Base-by-base conservation (phyloP, 2,329 filamentous ascomycete species). In the Colletotrichum musae region DNA sequence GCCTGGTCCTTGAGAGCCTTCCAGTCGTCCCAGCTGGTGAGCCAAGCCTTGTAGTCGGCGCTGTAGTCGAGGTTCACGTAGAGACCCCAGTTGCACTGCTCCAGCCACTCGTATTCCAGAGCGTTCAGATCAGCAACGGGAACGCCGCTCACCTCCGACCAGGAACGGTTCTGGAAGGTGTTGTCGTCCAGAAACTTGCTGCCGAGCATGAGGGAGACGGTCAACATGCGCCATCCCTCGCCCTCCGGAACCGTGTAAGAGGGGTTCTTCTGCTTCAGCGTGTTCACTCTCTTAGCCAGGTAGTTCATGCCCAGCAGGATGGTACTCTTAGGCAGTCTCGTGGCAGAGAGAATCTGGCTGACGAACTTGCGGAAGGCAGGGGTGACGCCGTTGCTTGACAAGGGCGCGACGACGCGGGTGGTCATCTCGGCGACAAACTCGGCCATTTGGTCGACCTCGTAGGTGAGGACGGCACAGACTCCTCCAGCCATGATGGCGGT, bases 101-200 rank as follows among this genome's bases (percentile, higher is more conserved):
- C 86, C 48, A 98, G 87, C 95, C 95, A 98, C 75, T 97, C 92
- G 75, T 92, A 89, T 84, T 98, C 95, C 79, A 97, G 88, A 70
- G 87, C 85, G 82, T 97, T 97, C 74, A 98, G 87, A 77, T 97
- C 94, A 3, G 88, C 82, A 21, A 97, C 94, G 39, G 91, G 86
- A 73, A 98, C 97, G 71, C 93, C 94, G 81, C 94, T 97, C 60
- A 98, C 95, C 78, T 98, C 95, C 5, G 95, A 94, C 95, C 95
- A 98, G 1, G 95, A 97, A 64, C 94, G 92, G 83, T 97, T 98
- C 86, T 97, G 95, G 82, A 98, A 98, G 6, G 95, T 98, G 82
- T 97, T 97, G 85, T 97, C 95, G 77, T 98, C 95, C 73, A 97
- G 85, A 77, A 97, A 98, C 84, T 98, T 98, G 89, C 94, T 97